Conservation (phyloP, 805 yeast genomes). For the Torulaspora gathmanii region DNA sequence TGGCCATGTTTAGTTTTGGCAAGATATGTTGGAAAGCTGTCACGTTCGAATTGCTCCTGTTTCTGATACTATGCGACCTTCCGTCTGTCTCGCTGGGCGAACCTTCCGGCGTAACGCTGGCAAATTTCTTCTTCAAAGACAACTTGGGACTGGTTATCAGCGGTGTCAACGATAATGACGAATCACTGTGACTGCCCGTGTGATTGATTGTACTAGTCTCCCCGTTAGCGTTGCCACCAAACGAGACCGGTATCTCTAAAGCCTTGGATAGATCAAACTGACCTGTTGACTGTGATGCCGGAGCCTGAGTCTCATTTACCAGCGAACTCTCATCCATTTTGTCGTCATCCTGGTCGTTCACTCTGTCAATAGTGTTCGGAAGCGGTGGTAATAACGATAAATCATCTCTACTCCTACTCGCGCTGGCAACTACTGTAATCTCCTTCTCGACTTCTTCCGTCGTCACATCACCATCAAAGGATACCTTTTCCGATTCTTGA, state of each 20-base stretch:
- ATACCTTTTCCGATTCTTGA: neutral
- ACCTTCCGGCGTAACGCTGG: conserved; percentile 12
- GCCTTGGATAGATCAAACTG: conserved; percentile 33
- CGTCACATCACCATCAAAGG: neutral
- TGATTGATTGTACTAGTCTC: conserved; percentile 4
- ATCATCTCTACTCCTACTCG: conserved; percentile 20
- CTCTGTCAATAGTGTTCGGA: conserved; percentile 17
- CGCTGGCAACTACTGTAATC: neutral
- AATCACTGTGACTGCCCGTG: conserved; percentile 8
- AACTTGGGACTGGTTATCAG: conserved; percentile 20
- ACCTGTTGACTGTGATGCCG: neutral
- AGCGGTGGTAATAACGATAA: conserved; percentile 24
- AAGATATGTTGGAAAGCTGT: conserved; percentile 12
- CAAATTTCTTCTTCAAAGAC: conserved; percentile 22
- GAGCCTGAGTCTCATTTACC: neutral
- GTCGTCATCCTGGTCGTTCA: conserved; percentile 1
- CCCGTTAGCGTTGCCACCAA: conserved; percentile 1
- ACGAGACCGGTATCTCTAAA: conserved; percentile 23
- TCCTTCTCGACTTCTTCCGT: neutral
- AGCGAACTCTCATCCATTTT: neutral
- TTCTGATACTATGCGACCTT: conserved; percentile 4
- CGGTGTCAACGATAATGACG: conserved; percentile 8
- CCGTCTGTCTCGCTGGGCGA: conserved; percentile 10
- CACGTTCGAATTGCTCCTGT: conserved; percentile 13
- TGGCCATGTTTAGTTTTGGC: conserved; percentile 10